Evolutionary conservation across 768 basidiomycete species (phyloP), one percentile per base, ranked within the genome.

Genomic region (Vararia minispora): DNA sequence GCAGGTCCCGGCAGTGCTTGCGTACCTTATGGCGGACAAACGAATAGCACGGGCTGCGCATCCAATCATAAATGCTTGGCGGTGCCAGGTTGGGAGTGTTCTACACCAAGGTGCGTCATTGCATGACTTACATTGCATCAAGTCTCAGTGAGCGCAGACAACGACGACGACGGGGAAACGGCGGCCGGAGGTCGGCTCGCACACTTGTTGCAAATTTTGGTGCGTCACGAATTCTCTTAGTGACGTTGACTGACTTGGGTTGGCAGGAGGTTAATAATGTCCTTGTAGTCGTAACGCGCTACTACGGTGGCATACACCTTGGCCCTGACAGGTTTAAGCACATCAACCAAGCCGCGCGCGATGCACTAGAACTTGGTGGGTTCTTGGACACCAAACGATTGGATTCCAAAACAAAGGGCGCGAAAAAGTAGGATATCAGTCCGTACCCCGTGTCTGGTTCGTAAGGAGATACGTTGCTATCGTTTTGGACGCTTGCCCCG

Each of bases 311-410:
- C 1, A 80, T 83, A 10, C 84, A 87, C 44, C 68, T 99, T 1
- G 92, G 89, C 3, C 79, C 90, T 1, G 91, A 92, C 54, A 65
- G 83, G 25, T 88, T 82, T 60, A 84, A 85, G 54, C 88, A 94
- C 51, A 98, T 99, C 57, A 97, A 94, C 52, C 87, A 92, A 54
- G 89, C 89, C 3, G 94, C 92, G 2, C 71, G 94, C 16, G 86
- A 88, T 51, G 91, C 92, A 1, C 66, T 98, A 5, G 87, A 94
- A 30, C 46, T 77, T 1, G 94, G 85, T 8, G 91, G 92, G 0
- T 89, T 97, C 55, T 60, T 98, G 23, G 83, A 86, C 33, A 23
- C 28, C 16, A 46, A 40, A 16, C 23, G 26, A 7, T 14, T 18
- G 9, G 26, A 13, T 26, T 17, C 27, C 24, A 22, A 10, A 32